Evolutionary conservation across 169 alveolate species (phyloP), one percentile per base, ranked within the genome.

Genomic region (Eimeria maxima): DNA sequence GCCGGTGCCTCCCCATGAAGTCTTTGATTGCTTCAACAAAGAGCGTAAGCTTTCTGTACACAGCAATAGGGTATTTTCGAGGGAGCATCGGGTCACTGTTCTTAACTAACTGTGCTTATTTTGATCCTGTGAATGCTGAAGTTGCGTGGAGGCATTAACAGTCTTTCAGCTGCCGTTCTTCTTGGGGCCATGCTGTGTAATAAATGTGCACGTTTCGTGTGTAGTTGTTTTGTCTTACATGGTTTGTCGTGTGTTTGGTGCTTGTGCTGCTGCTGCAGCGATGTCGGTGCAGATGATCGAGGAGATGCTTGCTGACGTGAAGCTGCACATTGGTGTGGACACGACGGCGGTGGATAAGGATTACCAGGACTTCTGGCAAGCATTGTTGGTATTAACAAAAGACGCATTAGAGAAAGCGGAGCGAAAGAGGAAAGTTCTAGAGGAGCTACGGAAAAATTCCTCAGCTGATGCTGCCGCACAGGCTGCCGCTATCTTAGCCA

Each of bases 361-460:
- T 33, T 80, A 65, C 67, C 96, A 93, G 94, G 94, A 81, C 50
- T 94, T 94, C 90, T 94, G 96, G 96, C 63, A 84, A 69, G 81
- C 90, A 2, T 38, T 94, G 45, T 33, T 94, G n/a, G 53, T 95
- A 38, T 44, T 95, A 11, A 45, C 93, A 6, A 74, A 65, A 33
- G 95, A 89, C 27, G 95, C 95, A 0, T 69, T 88, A 8, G 95
- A 86, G 38, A 88, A 78, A 4, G 95, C 95, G 24, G 57, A 73
- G 65, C 55, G 73, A 57, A 86, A 86, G 83, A 44, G 71, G 13
- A 73, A 95, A 1, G 96, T 81, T n/a, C 1, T 92, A 20, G 96
- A 92, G 53, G 84, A 44, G 33, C 87, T 92, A 0, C n/a, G 53
- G 4, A 92, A 50, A 44, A 65, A 92, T n/a, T 76, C 92, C 33